Evolutionary conservation across 2,329 filamentous ascomycete species (phyloP).

Genomic region (Oidium heveae): DNA sequence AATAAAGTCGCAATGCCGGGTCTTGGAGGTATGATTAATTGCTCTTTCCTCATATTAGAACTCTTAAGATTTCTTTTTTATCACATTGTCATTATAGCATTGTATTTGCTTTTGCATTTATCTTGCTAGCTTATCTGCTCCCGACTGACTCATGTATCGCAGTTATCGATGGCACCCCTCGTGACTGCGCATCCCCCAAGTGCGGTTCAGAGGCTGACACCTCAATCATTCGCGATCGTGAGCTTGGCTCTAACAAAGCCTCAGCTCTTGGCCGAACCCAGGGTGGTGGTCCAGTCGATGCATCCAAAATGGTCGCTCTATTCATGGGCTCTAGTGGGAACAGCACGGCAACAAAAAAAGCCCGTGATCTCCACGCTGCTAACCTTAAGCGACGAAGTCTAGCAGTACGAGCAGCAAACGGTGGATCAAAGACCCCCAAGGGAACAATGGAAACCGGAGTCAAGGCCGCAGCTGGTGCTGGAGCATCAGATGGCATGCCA

Average conservation of each 20-base stretch:
- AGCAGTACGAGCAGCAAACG: neutral
- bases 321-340: constrained; percentile 28
- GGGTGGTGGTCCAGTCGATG: constrained; percentile 27
- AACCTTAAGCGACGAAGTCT: constrained; percentile 23
- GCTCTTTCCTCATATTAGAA: too few species aligned
- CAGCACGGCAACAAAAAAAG: constrained; percentile 20
- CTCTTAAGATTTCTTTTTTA: too few species aligned
- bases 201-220: neutral
- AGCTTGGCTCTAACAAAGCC: constrained; percentile 14
- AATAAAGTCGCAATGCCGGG: too few species aligned
- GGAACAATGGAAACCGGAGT: constrained; percentile 18
- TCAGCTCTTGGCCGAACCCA: constrained; percentile 17
- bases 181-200: too few species aligned
- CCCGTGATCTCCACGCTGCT: constrained; percentile 50
- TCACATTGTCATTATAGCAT: too few species aligned
- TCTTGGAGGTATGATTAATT: too few species aligned
- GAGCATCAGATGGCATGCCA: constrained; percentile 12
- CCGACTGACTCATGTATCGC: too few species aligned
- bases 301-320: constrained; percentile 26
- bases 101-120: too few species aligned
- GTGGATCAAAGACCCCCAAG: neutral
- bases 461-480: constrained; percentile 23
- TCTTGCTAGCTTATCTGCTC: too few species aligned
- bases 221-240: constrained; percentile 9
- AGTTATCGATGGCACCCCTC: too few species aligned